Conservation (phyloP, 2,329 filamentous ascomycete species). For the Penicillium griseofulvum region DNA sequence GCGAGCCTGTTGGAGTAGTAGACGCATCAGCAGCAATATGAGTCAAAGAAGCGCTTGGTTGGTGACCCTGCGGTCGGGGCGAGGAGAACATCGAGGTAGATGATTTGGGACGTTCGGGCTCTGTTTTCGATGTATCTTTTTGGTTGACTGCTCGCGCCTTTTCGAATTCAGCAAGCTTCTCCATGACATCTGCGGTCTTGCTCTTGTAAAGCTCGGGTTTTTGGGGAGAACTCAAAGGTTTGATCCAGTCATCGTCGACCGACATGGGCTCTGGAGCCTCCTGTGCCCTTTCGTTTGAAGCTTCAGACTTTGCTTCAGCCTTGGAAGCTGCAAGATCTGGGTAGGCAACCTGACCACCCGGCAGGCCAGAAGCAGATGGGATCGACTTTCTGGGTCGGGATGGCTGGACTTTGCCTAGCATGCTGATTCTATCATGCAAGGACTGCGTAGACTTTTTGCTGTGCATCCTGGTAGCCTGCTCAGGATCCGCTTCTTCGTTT, state of each 20-base stretch:
- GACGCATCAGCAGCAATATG: slow-evolving; percentile 53
- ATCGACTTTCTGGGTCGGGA: slow-evolving; percentile 48
- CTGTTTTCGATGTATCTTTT: slow-evolving; percentile 15
- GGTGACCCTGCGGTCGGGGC: slow-evolving; percentile 49
- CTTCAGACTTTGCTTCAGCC: slow-evolving; percentile 26
- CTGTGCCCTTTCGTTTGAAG: slow-evolving; percentile 18
- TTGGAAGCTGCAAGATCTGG: slow-evolving; percentile 36
- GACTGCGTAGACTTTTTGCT: slow-evolving; percentile 92
- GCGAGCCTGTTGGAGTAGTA: slow-evolving; percentile 59
- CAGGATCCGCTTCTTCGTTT: slow-evolving; percentile 47
- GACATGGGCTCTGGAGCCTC: slow-evolving; percentile 23
- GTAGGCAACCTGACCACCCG: slow-evolving; percentile 36
- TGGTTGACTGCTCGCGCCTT: slow-evolving; percentile 21
- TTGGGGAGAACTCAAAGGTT: slow-evolving; percentile 47
- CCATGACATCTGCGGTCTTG: slow-evolving; percentile 61
- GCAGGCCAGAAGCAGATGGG: slow-evolving; percentile 30
- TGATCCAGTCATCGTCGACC: slow-evolving; percentile 59
- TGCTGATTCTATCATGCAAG: slow-evolving; percentile 87
- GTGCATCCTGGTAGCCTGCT: slow-evolving; percentile 59
- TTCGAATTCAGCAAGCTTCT: slow-evolving; percentile 40
- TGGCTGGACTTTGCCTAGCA: slow-evolving; percentile 58
- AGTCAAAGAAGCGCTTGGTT: slow-evolving; percentile 63
- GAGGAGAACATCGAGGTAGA: slow-evolving; percentile 61
- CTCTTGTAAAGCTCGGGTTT: slow-evolving; percentile 60
- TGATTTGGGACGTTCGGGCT: slow-evolving; percentile 59